phyloP scores from a whole-genome alignment of 768 basidiomycete genomes.

The Lactarius sanguifluus region DNA sequence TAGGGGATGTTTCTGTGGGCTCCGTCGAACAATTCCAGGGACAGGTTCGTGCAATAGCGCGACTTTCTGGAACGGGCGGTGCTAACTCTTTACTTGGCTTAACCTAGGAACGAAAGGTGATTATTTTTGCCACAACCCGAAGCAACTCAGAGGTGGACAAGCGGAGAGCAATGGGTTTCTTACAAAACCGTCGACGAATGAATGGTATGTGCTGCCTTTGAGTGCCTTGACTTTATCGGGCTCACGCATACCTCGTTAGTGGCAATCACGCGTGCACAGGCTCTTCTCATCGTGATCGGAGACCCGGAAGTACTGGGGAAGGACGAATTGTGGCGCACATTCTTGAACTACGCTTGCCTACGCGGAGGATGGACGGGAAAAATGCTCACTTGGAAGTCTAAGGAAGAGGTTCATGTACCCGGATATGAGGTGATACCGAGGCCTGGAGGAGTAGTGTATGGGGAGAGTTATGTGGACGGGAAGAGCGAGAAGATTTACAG shows the following conservation, averaged over 20 bases:
- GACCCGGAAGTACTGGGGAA: slow-evolving; percentile 58
- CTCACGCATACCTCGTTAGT: slow-evolving; percentile 38
- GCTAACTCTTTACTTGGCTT: not conserved
- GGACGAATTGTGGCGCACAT: slow-evolving; percentile 61
- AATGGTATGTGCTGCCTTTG: slow-evolving; percentile 30
- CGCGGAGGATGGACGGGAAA: slow-evolving; percentile 57
- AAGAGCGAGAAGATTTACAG: slow-evolving; percentile 9
- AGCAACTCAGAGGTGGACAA: slow-evolving; percentile 37
- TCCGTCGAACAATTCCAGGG: slow-evolving; percentile 46
- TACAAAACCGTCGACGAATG: slow-evolving; percentile 36
- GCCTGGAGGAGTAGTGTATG: not conserved
- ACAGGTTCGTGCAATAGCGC: slow-evolving; percentile 40
- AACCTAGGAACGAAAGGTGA: slow-evolving; percentile 41
- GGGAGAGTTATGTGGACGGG: slow-evolving; percentile 14
- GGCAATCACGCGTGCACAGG: slow-evolving; percentile 60
- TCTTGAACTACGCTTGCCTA: slow-evolving; percentile 56
- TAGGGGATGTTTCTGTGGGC: slow-evolving; percentile 37
- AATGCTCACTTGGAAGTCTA: slow-evolving; percentile 51
- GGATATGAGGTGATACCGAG: not conserved
- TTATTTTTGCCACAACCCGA: slow-evolving; percentile 43
- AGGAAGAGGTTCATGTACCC: not conserved
- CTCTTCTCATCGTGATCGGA: slow-evolving; percentile 59
- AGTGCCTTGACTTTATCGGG: not conserved
- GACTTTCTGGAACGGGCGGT: not conserved
- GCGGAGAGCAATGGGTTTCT: slow-evolving; percentile 34